Evolutionary conservation across 1,284 basidiomycete species (phyloP).

Genomic region (Sanguinoderma infundibulare): DNA sequence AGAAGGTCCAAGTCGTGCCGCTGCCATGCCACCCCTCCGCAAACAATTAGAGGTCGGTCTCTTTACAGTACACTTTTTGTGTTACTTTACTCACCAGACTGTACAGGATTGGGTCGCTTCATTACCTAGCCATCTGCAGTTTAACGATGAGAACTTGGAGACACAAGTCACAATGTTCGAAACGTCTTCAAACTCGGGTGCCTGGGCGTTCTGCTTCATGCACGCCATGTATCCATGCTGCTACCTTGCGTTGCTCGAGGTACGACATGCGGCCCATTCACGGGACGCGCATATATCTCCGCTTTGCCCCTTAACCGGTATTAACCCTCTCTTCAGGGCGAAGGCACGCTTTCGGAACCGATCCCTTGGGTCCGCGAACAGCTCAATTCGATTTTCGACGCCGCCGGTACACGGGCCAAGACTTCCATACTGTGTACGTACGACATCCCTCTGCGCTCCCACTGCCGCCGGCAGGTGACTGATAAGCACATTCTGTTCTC

Average conservation of each 20-base stretch:
- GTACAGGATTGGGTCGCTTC: constrained; percentile 63
- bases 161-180: constrained; percentile 78
- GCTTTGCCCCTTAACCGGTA: not conserved
- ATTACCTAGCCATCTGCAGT: constrained; percentile 69
- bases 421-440: constrained; percentile 70
- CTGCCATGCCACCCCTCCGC: constrained; percentile 42
- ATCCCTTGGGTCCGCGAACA: constrained; percentile 59
- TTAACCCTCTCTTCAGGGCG: constrained; percentile 28
- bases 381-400: constrained; percentile 60
- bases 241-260: constrained; percentile 64
- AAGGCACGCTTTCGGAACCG: constrained; percentile 34
- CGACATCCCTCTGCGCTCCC: not conserved
- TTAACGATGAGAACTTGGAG: constrained; percentile 65
- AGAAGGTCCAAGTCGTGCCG: constrained; percentile 25
- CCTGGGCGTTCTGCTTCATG: constrained; percentile 79
- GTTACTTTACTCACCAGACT: not conserved
- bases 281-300: not conserved
- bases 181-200: constrained; percentile 73
- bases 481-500: constrained; percentile 1
- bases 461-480: constrained; percentile 9
- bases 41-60: constrained; percentile 43
- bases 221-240: constrained; percentile 72
- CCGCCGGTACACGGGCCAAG: constrained; percentile 67
- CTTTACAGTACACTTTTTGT: constrained; percentile 12
- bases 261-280: constrained; percentile 38